Evolutionary conservation across 805 yeast species (phyloP), one percentile per base, ranked within the genome.

Genomic region (Brettanomyces nanus): DNA sequence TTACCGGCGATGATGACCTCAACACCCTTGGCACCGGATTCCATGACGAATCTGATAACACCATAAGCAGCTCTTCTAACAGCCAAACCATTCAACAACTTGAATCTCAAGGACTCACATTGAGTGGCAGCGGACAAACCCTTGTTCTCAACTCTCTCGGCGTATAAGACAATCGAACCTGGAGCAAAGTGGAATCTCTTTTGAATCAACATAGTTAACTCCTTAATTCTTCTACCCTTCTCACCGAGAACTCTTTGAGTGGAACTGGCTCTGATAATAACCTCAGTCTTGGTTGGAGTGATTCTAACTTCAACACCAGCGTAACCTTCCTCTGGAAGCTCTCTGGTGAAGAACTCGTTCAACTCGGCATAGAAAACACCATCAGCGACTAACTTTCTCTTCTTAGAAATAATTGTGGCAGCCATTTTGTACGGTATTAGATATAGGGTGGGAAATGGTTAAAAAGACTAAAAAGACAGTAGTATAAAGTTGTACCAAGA

Each of bases 1-100:
- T 92, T 92, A 82, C 98, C 98, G 59, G 97, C 87, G 66, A 92
- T 85, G 61, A 92, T 97, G 70, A 92, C 98, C 80, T 92, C 98
- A 66, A 94, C 96, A 89, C 98, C 98, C 85, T 92, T 92, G 68
- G 98, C 98, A 74, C 98, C 98, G 53, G 97, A 86, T 73, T 89
- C 97, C 96, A 92, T 92, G 65, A 94, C 96, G 82, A 79, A 85
- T 80, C 98, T 87, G 75, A 92, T 94, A 59, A 92, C 97, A 86
- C 97, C 97, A 86, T 92, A 92, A 62, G 97, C 97, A 60, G 98
- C 98, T 79, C 98, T 86, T 80, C 98, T 87, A 77, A 92, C 87
- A 65, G 97, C 95, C 66, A 92, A 82, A 78, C 98, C 98, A 75
- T 83, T 84, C 66, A 92, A 84, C 62, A 92, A 81, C 78, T 92